These are phyloP conservation scores for Dispira simplex DNA, from an alignment of 192 early-diverging fungal genomes.

Conservation along the genomic window DNA sequence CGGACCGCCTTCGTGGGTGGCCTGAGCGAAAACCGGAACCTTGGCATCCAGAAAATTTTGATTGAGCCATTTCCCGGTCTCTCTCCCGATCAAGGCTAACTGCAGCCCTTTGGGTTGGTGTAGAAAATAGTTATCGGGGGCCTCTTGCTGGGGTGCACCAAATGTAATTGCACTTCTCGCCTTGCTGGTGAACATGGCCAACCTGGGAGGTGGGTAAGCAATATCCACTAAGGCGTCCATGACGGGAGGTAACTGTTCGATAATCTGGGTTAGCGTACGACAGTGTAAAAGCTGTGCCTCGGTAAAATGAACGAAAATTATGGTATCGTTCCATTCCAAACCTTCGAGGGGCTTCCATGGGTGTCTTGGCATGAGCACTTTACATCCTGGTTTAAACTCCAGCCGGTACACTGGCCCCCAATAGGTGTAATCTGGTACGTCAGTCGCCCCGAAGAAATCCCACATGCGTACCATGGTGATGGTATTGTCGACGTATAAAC, in stretches of 20 bases:
- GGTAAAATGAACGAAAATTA: slow-evolving; percentile 4
- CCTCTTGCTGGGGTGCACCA: neutral
- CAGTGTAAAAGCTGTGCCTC: neutral
- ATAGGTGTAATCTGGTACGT: neutral
- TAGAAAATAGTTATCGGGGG: slow-evolving; percentile 4
- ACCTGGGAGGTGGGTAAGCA: neutral
- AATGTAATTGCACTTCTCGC: neutral
- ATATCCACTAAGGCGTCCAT: neutral
- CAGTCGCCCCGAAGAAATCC: slow-evolving; percentile 1
- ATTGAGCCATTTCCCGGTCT: slow-evolving; percentile 5
- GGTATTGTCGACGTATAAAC: neutral
- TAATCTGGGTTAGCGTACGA: neutral
- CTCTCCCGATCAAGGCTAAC: neutral
- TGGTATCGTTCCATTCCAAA: neutral
- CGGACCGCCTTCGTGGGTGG: neutral
- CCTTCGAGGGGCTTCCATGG: neutral
- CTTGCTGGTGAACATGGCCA: slow-evolving; percentile 3
- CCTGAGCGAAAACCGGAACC: neutral
- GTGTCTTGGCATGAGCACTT: neutral
- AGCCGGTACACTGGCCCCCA: neutral
- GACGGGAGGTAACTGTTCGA: neutral
- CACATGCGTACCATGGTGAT: neutral
- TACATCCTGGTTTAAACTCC: neutral
- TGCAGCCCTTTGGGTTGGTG: slow-evolving; percentile 2
- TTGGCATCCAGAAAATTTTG: neutral